phyloP scores from a whole-genome alignment of 129 eudicot genomes.

The Arctium lappa region DNA sequence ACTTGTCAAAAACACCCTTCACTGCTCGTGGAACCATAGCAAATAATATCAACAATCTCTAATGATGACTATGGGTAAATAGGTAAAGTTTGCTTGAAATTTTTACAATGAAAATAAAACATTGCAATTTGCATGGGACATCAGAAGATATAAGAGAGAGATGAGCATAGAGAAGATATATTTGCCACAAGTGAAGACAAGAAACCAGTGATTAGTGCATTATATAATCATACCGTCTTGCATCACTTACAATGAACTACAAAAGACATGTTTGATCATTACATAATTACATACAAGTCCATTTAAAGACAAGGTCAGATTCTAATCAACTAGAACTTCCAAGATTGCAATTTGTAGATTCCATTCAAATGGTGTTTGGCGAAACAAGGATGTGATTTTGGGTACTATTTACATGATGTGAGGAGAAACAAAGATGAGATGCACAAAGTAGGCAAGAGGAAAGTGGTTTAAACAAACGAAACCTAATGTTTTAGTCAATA shows the following conservation, averaged over 20 bases:
- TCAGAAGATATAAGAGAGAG: not conserved
- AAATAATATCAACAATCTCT: not conserved
- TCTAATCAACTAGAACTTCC: not conserved
- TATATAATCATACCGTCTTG: not conserved
- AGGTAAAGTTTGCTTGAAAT: not conserved
- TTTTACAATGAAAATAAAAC: not conserved
- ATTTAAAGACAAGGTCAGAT: no score
- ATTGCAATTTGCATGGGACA: not conserved
- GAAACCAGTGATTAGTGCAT: not conserved
- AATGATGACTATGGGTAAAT: not conserved
- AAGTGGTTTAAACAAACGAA: not conserved
- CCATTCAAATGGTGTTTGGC: not conserved
- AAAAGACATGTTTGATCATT: not conserved
- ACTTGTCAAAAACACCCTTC: not conserved
- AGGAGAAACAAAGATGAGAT: no score
- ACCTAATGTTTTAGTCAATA: constrained; percentile 12
- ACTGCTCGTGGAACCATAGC: not conserved
- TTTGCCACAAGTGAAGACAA: not conserved
- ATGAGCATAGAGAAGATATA: not conserved
- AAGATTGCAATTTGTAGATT: not conserved
- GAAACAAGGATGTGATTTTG: not conserved
- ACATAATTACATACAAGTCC: not conserved
- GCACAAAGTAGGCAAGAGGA: not conserved
- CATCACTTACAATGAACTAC: not conserved
- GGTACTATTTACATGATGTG: not conserved